Evolutionary conservation across 116 monocot species (phyloP), one percentile per base, ranked within the genome.

Genomic region (Posidonia oceanica): DNA sequence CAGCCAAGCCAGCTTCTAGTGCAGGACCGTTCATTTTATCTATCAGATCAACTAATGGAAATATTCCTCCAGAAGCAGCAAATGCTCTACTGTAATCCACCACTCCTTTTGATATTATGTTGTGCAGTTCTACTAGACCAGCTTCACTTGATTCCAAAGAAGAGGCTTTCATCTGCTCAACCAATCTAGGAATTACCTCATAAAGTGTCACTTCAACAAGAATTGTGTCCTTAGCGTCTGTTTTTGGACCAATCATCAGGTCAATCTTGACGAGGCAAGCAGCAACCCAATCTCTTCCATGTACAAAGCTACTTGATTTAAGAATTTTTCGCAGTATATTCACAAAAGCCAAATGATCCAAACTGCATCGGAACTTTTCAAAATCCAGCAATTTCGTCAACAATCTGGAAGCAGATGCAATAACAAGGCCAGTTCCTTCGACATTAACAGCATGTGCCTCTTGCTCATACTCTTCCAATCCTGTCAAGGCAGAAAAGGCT

Each of bases 231-330:
- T 62, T 52, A 17, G 48, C 20, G 5, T 69, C 60, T 5, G 15
- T 56, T 14, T 56, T 62, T 7, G 41, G 59, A 22, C 72, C 64
- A 36, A 67, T 18, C 39, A 72, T 73, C 11, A 87, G 73, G 67
- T 85, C 77, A 16, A 87, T 81, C 73, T 91, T 91, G 39, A 88
- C 74, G 0, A 88, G 82, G 66, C 88, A 92, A 38, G 92, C 83
- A 17, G 92, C 92, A 37, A 88, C 84, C 85, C 86, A 83, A 48
- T 88, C 83, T 59, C 86, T 92, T 15, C 78, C 22, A 10, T 74
- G 83, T 56, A 83, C 77, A 67, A 85, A 82, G 17, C 76, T 69
- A 64, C 61, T 70, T 22, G 88, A 86, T 44, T 70, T 88, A 17
- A 92, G 74, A 64, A 85, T 72, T 38, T 72, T 75, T 1, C 82